phyloP scores from a whole-genome alignment of 2,329 filamentous ascomycete genomes.

The Phialemoniopsis sp. region DNA sequence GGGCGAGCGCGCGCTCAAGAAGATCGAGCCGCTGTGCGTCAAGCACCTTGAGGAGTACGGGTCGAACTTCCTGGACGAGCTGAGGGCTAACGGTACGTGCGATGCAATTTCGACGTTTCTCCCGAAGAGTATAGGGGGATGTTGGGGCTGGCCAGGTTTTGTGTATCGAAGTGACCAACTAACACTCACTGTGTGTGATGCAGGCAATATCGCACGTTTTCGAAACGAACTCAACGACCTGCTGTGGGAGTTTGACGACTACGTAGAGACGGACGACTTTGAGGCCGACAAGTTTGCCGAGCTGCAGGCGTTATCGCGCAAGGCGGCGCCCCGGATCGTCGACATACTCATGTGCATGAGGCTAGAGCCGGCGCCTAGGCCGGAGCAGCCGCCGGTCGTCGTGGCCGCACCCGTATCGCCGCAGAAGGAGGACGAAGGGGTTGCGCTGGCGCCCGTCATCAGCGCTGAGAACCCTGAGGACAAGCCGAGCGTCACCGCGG shows the following conservation, averaged over 20 bases:
- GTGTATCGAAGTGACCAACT: not conserved
- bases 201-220: slow-evolving; percentile 46
- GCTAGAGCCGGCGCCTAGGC: slow-evolving; percentile 26
- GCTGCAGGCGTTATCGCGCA: slow-evolving; percentile 42
- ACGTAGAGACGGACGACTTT: slow-evolving; percentile 42
- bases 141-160: too few relatives aligned
- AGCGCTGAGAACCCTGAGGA: too few relatives aligned
- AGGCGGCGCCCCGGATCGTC: slow-evolving; percentile 41
- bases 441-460: too few relatives aligned
- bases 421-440: too few relatives aligned
- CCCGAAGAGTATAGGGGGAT: too few relatives aligned
- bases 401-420: not conserved
- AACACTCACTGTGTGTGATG: not conserved
- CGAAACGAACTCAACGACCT: slow-evolving; percentile 43
- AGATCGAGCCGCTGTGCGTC: slow-evolving; percentile 46
- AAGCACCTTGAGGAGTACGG: slow-evolving; percentile 45
- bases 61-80: slow-evolving; percentile 41
- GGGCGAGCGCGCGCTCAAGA: slow-evolving; percentile 33
- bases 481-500: too few relatives aligned
- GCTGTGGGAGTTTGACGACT: slow-evolving; percentile 56
- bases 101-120: slow-evolving; percentile 1
- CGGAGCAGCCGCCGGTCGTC: slow-evolving; percentile 4
- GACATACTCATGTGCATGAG: slow-evolving; percentile 52
- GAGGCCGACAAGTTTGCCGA: slow-evolving; percentile 44
- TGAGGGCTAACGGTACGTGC: slow-evolving; percentile 49